Percentiles rank a stretch among this genome's conserved stretches.
These are phyloP conservation scores for Panellus pusillus DNA, from an alignment of 768 basidiomycete genomes.

Conservation along the genomic window DNA sequence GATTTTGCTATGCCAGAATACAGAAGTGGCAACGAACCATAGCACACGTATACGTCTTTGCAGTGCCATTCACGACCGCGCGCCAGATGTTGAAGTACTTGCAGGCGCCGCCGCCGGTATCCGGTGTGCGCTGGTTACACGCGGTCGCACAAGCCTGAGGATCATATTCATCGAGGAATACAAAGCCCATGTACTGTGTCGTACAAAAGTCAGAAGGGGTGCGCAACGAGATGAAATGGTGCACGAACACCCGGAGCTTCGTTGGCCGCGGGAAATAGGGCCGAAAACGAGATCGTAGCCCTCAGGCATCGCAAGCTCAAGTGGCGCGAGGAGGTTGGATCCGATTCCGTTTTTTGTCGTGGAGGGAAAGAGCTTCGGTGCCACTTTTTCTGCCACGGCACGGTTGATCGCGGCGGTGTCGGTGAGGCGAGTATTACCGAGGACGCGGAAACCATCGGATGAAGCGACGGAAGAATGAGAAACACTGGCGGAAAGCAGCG, in stretches of 20 bases:
- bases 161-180: conserved; percentile 17
- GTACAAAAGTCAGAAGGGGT: neutral
- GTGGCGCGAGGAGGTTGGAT: conserved; percentile 14
- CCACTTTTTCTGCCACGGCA: conserved; percentile 9
- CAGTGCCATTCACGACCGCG: conserved; percentile 1
- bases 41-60: conserved; percentile 20
- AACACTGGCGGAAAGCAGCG: conserved; percentile 1
- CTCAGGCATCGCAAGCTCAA: conserved; percentile 11
- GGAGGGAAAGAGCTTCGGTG: neutral
- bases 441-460: neutral
- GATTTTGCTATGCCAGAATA: neutral
- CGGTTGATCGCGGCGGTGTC: conserved; percentile 15
- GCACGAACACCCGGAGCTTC: conserved; percentile 21
- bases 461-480: neutral
- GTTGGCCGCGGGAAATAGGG: conserved; percentile 23
- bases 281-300: conserved; percentile 26
- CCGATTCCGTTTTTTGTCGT: conserved; percentile 19
- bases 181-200: conserved; percentile 22
- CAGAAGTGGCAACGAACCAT: conserved; percentile 4
- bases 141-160: conserved; percentile 15
- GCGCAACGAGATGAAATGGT: neutral
- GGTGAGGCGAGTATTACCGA: conserved; percentile 7
- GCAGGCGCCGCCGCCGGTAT: conserved; percentile 16
- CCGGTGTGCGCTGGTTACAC: conserved; percentile 14
- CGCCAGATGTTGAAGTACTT: conserved; percentile 24